phyloP scores from a whole-genome alignment of 2,329 filamentous ascomycete genomes.

The Bipolaris cookei region DNA sequence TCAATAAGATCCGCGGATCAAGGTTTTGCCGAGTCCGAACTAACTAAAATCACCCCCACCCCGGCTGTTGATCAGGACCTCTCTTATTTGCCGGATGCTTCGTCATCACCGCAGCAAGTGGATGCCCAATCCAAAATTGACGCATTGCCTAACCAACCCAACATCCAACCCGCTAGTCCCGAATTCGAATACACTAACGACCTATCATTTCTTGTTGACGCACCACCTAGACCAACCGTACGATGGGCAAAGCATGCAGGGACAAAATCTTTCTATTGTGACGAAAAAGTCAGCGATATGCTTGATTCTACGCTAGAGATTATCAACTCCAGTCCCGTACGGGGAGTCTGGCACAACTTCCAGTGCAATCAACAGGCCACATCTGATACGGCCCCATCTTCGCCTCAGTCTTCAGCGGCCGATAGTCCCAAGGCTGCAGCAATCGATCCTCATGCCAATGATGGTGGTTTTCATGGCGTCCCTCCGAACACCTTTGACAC shows the following conservation, averaged over 20 bases:
- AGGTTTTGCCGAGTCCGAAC: slow-evolving; percentile 13
- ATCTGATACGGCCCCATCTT: not conserved
- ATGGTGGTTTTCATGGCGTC: slow-evolving; percentile 21
- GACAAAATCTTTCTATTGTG: slow-evolving; percentile 27
- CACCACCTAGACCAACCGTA: slow-evolving; percentile 18
- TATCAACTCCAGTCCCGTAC: slow-evolving; percentile 21
- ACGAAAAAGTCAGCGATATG: slow-evolving; percentile 33
- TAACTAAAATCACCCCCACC: slow-evolving; percentile 7
- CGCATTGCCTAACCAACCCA: not conserved
- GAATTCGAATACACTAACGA: slow-evolving; percentile 25
- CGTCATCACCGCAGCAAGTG: not conserved
- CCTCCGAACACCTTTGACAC: slow-evolving; percentile 18
- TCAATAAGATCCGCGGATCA: slow-evolving; percentile 12
- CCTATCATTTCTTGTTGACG: slow-evolving; percentile 25
- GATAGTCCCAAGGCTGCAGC: slow-evolving; percentile 2
- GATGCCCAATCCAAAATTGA: not conserved
- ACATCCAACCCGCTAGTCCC: not conserved
- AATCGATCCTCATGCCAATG: not conserved
- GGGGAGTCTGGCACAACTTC: slow-evolving; percentile 10
- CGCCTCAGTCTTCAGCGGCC: not conserved
- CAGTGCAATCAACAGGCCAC: slow-evolving; percentile 12
- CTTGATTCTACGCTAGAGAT: slow-evolving; percentile 30
- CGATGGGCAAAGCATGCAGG: slow-evolving; percentile 20
- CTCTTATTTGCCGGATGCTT: slow-evolving; percentile 12
- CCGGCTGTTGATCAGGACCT: slow-evolving; percentile 15